Evolutionary conservation across 345 rosid species (phyloP).

Genomic region (Hibiscus syriacus): DNA sequence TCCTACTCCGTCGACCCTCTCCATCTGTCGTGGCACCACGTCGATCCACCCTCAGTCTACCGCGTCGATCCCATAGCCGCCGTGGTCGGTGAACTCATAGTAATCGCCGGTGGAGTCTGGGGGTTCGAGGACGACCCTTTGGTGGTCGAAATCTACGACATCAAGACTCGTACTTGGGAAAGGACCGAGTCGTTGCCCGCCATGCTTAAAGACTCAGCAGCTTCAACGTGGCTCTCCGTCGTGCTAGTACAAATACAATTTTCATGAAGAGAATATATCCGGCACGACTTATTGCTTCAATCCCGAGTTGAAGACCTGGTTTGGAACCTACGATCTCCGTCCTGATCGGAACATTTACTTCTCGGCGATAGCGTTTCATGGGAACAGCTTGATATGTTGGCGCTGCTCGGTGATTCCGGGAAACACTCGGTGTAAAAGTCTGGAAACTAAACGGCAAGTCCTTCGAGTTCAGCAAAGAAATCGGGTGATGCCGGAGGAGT

Average conservation of each 20-base stretch:
- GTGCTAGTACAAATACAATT: constrained; percentile 22
- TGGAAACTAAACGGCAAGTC: constrained; percentile 38
- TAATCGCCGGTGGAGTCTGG: constrained; percentile 58
- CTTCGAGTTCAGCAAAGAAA: constrained; percentile 19
- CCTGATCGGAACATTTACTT: constrained; percentile 22
- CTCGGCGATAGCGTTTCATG: constrained; percentile 29
- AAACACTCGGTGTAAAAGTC: constrained; percentile 27
- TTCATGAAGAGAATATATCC: constrained; percentile 50
- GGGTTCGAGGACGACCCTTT: constrained; percentile 67
- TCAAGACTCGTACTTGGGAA: constrained; percentile 40
- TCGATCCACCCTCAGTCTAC: constrained; percentile 43
- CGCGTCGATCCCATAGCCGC: constrained; percentile 65
- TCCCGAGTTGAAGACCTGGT: constrained; percentile 41
- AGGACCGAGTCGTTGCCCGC: constrained; percentile 51
- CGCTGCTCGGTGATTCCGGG: constrained; percentile 28
- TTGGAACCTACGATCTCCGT: constrained; percentile 37
- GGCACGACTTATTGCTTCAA: constrained; percentile 42
- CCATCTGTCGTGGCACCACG: constrained; percentile 56
- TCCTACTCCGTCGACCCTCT: constrained; percentile 70
- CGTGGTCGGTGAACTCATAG: constrained; percentile 29
- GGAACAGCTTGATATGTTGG: constrained; percentile 36
- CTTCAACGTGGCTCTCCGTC: constrained; percentile 57
- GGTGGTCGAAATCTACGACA: constrained; percentile 53
- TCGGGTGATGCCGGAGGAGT: constrained; percentile 43
- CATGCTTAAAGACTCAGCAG: constrained; percentile 34